These are phyloP conservation scores for Rhamnella rubrinervis DNA, from an alignment of 331 rosid genomes.

Conservation along the genomic window DNA sequence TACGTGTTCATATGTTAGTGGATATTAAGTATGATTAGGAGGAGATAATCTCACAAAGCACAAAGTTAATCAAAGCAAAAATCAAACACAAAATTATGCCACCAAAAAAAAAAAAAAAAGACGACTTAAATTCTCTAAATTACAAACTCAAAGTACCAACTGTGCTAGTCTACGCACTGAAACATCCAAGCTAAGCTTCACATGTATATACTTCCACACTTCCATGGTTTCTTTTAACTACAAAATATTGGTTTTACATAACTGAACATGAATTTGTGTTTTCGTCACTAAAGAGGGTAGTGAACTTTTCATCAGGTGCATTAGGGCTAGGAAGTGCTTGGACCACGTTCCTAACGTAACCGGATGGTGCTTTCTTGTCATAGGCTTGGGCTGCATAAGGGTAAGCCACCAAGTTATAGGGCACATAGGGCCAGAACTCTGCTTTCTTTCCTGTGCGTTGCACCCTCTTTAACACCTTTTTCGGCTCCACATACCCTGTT, in stretches of 20 bases:
- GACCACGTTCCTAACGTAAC: constrained; percentile 58
- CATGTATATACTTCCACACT: no score
- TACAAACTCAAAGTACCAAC: constrained; percentile 5
- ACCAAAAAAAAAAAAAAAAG: no score
- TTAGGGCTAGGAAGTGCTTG: constrained; percentile 60
- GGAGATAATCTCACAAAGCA: no score
- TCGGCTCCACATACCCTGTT: constrained; percentile 62
- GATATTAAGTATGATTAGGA: no score
- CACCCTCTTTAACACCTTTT: constrained; percentile 68
- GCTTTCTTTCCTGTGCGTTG: constrained; percentile 76
- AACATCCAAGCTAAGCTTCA: neutral
- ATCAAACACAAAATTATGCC: neutral
- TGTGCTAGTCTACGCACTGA: neutral
- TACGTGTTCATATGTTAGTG: no score
- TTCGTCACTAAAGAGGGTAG: constrained; percentile 71
- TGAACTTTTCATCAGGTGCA: constrained; percentile 55
- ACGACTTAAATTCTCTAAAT: constrained; percentile 1
- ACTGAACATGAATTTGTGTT: constrained; percentile 79
- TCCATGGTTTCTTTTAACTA: neutral
- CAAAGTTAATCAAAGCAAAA: no score
- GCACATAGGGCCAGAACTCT: constrained; percentile 88
- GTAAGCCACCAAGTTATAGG: constrained; percentile 69
- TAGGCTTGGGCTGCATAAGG: constrained; percentile 79
- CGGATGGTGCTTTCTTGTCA: constrained; percentile 88
- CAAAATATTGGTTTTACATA: constrained; percentile 38